phyloP scores from a whole-genome alignment of 441 rosid genomes.

The Metrosideros polymorpha region DNA sequence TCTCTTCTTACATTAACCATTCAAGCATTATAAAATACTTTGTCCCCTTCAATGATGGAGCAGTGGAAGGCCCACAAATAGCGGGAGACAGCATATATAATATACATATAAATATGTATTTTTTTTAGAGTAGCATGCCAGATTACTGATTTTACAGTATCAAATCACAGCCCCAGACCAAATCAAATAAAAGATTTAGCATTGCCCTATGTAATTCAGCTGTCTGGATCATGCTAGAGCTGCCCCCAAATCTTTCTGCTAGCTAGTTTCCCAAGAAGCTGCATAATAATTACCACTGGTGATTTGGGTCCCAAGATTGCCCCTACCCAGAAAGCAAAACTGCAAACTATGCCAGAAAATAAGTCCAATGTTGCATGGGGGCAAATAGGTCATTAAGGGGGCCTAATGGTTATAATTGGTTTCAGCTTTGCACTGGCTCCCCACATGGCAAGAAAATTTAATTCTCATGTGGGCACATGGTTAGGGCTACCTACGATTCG shows the following conservation, averaged over 20 bases:
- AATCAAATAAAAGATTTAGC: not conserved
- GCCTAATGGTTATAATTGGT: not conserved
- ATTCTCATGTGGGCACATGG: not conserved
- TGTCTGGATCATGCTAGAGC: not conserved
- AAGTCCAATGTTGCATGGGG: not conserved
- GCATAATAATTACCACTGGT: not conserved
- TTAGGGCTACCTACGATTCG: not conserved
- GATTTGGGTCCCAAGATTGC: not conserved
- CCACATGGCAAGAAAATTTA: not conserved
- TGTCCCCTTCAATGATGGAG: not conserved
- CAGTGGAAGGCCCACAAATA: not conserved
- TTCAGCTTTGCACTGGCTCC: not conserved
- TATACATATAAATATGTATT: not conserved
- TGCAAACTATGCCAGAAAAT: not conserved
- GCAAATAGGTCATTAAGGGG: not conserved
- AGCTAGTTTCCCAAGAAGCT: not conserved
- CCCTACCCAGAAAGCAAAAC: not conserved
- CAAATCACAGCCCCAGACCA: not conserved
- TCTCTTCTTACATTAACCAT: not conserved
- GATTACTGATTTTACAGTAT: not conserved
- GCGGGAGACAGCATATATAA: not conserved
- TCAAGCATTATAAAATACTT: not conserved
- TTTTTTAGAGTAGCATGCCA: not conserved
- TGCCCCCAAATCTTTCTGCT: not conserved
- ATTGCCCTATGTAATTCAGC: not conserved